phyloP scores from a whole-genome alignment of 805 yeast species.

The Wickerhamiella domercqiae region DNA sequence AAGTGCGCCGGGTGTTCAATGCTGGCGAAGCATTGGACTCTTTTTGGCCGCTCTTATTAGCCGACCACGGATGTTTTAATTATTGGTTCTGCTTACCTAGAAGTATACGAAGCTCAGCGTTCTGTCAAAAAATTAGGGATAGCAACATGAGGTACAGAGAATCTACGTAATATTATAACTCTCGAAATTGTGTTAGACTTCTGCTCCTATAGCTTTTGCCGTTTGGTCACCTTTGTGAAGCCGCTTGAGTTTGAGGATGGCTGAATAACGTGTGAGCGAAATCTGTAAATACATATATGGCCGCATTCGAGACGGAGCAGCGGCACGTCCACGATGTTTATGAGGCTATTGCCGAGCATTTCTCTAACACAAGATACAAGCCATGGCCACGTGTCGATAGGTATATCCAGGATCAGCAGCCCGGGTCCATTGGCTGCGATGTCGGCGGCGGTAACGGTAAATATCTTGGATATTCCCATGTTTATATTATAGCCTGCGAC shows the following conservation, averaged over 20 bases:
- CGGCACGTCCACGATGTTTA: constrained; percentile 74
- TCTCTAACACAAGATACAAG: constrained; percentile 84
- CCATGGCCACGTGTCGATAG: constrained; percentile 94
- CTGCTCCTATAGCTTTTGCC: no score
- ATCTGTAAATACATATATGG: no score
- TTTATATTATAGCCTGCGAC: constrained; percentile 54
- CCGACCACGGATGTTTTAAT: no score
- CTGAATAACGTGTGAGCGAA: no score
- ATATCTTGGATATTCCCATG: constrained; percentile 56
- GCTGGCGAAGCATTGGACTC: constrained; percentile 66
- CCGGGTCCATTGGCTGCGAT: constrained; percentile 66
- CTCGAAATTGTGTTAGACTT: no score
- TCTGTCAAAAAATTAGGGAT: no score
- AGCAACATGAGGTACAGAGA: no score
- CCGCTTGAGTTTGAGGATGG: no score
- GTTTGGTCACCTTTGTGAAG: no score
- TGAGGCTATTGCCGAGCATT: constrained; percentile 82
- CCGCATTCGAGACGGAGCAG: constrained; percentile 60
- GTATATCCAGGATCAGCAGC: constrained; percentile 36
- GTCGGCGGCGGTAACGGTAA: constrained; percentile 98
- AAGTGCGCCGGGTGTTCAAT: constrained; percentile 77
- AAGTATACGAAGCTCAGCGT: no score
- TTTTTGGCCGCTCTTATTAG: constrained; percentile 95
- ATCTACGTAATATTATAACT: no score
- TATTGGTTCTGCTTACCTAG: no score